Evolutionary conservation across 2,329 filamentous ascomycete genomes (phyloP).

Genomic region (Bipolaris oryzae): DNA sequence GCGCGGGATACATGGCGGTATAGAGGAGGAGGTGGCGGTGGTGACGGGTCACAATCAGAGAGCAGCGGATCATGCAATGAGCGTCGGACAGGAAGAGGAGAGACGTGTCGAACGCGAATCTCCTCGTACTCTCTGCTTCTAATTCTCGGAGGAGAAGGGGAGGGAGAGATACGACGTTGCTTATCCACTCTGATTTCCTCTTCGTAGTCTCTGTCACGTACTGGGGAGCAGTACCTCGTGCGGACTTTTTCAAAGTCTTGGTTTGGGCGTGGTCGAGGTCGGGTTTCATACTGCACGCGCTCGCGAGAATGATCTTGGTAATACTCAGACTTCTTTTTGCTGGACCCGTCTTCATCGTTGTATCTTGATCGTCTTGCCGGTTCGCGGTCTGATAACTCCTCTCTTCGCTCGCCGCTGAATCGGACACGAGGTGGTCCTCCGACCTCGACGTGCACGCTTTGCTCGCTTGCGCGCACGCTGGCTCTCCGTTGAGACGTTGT

Average conservation of each 20-base stretch:
- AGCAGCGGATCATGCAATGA: neutral
- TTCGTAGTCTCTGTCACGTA: conserved; percentile 17
- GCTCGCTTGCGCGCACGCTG: conserved; percentile 29
- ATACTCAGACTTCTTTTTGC: conserved; percentile 16
- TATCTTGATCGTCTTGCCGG: conserved; percentile 4
- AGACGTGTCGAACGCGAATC: conserved; percentile 20
- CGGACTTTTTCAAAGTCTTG: conserved; percentile 28
- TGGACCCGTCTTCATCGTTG: conserved; percentile 9
- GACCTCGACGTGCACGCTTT: conserved; percentile 39
- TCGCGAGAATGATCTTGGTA: conserved; percentile 20
- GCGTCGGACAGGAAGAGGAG: conserved; percentile 15
- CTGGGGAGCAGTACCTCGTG: conserved; percentile 21
- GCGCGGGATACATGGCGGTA: conserved; percentile 24
- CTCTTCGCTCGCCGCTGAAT: conserved; percentile 27
- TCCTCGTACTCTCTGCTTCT: conserved; percentile 14
- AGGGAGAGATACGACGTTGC: conserved; percentile 24
- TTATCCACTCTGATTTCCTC: conserved; percentile 29
- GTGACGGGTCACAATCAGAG: conserved; percentile 1
- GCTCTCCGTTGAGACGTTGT: conserved; percentile 23
- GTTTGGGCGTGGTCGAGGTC: conserved; percentile 16
- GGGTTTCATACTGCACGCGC: conserved; percentile 18
- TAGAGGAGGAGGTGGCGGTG: conserved; percentile 8
- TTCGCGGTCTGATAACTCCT: conserved; percentile 5
- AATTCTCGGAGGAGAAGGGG: conserved; percentile 4
- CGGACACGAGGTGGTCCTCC: conserved; percentile 37